A percentile compares a stretch with the other conserved stretches of the same genome.
These are phyloP conservation scores for Metschnikowia hibisci DNA, from an alignment of 805 yeast species.

Conservation along the genomic window DNA sequence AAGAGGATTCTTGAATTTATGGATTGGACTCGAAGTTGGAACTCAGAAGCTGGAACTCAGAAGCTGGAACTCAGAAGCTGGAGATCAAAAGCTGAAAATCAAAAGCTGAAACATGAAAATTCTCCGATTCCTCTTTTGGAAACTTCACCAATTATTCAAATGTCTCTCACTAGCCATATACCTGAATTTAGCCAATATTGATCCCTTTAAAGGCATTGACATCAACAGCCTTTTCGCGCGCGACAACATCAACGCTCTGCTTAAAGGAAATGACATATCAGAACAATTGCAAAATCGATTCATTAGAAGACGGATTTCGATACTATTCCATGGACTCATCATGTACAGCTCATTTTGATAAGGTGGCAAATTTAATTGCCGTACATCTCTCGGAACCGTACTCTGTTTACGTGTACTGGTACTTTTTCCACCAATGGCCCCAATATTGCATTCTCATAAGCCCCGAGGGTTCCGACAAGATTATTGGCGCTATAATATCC, in stretches of 20 bases:
- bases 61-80: too few species aligned
- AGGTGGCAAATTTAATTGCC: constrained; percentile 56
- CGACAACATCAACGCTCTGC: background rate
- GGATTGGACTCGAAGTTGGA: too few species aligned
- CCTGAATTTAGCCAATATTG: background rate
- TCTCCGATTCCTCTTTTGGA: too few species aligned
- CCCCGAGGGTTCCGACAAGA: constrained; percentile 27
- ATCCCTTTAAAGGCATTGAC: background rate
- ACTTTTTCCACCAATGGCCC: constrained; percentile 89
- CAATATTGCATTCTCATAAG: constrained; percentile 68
- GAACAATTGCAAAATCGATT: constrained; percentile 5
- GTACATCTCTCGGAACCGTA: constrained; percentile 88
- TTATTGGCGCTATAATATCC: constrained; percentile 83
- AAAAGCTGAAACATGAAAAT: too few species aligned
- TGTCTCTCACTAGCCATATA: too few species aligned
- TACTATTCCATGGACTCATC: constrained; percentile 15
- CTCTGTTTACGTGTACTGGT: constrained; percentile 87
- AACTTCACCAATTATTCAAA: too few species aligned
- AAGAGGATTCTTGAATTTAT: too few species aligned
- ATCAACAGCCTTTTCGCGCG: constrained; percentile 2
- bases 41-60: too few species aligned
- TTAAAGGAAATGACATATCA: background rate
- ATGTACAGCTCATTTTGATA: constrained; percentile 39
- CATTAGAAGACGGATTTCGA: constrained; percentile 13
- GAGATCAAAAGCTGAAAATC: too few species aligned